Evolutionary conservation across 2,329 filamentous ascomycete species (phyloP).

Genomic region (Aspergillus costaricaensis): DNA sequence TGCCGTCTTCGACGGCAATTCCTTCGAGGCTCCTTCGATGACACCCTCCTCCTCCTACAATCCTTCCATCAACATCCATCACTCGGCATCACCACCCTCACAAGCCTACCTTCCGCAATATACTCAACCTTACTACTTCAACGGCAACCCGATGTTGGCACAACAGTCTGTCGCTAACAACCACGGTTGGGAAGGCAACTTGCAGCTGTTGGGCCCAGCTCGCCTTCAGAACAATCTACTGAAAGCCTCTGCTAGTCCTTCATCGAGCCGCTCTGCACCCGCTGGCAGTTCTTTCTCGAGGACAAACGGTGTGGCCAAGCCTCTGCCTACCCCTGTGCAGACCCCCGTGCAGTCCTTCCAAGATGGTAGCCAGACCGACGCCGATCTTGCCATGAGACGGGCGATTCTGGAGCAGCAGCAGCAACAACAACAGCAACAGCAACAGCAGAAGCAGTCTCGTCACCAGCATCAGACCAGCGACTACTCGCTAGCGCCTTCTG

Average conservation of each 20-base stretch:
- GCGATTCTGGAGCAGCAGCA: constrained; percentile 54
- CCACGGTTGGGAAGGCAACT: constrained; percentile 39
- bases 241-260: constrained; percentile 44
- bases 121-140: constrained; percentile 26
- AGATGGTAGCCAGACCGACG: constrained; percentile 47
- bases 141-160: constrained; percentile 43
- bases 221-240: constrained; percentile 37
- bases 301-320: constrained; percentile 49
- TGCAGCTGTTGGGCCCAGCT: constrained; percentile 40
- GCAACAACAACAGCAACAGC: constrained; percentile 27
- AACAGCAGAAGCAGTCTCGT: constrained; percentile 40
- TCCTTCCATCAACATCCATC: constrained; percentile 37
- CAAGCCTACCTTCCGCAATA: constrained; percentile 36
- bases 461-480: constrained; percentile 46
- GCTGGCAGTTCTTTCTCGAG: constrained; percentile 45
- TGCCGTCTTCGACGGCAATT: constrained; percentile 29
- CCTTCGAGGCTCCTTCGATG: constrained; percentile 44
- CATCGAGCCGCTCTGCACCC: constrained; percentile 44
- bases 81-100: constrained; percentile 34
- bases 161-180: constrained; percentile 39
- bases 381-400: constrained; percentile 63
- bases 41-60: constrained; percentile 43
- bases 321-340: constrained; percentile 58
- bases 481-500: constrained; percentile 58
- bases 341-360: constrained; percentile 55